phyloP scores from a whole-genome alignment of 73 alveolate genomes.

The Paramecium tetraurelia region DNA sequence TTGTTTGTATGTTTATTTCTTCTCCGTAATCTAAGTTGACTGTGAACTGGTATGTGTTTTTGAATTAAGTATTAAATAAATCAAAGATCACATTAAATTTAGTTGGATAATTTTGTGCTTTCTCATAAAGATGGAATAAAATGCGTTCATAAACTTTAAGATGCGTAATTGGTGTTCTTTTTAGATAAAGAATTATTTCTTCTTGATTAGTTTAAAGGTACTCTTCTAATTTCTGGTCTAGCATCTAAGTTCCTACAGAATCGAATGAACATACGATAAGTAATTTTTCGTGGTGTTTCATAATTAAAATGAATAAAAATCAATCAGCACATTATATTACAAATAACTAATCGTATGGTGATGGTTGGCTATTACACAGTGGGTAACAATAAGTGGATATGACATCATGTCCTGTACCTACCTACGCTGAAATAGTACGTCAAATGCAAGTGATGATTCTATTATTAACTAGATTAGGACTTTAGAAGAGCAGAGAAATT shows the following conservation, averaged over 20 bases:
- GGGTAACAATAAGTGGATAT: conserved; percentile 31
- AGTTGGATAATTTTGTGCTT: neutral
- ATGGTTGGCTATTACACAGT: conserved; percentile 31
- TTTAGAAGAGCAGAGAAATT: conserved; percentile 48
- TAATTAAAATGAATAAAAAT: neutral
- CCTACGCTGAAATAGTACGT: conserved; percentile 42
- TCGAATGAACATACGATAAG: neutral
- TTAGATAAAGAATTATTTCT: neutral
- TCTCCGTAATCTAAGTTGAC: neutral
- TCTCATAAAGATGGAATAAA: neutral
- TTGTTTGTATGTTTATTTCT: neutral
- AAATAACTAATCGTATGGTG: conserved; percentile 16
- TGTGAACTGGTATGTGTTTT: neutral
- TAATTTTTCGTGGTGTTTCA: neutral
- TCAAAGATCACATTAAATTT: neutral
- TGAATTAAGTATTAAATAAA: neutral
- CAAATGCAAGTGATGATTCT: neutral
- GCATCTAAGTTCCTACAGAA: neutral
- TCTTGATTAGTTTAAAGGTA: neutral
- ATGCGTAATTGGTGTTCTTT: neutral
- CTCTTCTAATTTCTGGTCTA: neutral
- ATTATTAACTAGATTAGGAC: neutral
- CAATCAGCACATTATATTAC: conserved; percentile 40
- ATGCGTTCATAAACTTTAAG: neutral
- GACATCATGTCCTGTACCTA: conserved; percentile 7